These are phyloP conservation scores for apple (Malus domestica) DNA, from an alignment of 306 rosid species.

Conservation along the genomic window DNA sequence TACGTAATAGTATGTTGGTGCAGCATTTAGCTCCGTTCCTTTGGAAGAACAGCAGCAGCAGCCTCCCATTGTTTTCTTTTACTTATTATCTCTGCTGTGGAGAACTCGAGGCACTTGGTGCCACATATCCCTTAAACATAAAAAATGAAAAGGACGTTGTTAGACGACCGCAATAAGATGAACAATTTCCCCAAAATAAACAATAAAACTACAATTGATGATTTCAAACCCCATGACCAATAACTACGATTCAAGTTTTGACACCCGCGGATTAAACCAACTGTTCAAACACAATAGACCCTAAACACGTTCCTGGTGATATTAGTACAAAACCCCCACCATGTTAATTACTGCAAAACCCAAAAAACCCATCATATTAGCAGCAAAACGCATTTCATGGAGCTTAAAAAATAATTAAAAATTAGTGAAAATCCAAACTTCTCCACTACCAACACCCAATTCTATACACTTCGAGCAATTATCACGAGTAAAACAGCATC, in stretches of 20 bases:
- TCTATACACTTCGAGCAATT: not conserved
- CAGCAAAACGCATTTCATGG: not conserved
- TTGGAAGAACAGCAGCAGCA: constrained; percentile 76
- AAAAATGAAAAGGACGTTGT: constrained; percentile 11
- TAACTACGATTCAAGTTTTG: not conserved
- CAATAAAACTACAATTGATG: no score
- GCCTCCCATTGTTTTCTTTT: constrained; percentile 62
- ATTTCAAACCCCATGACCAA: not conserved
- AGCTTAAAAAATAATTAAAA: not conserved
- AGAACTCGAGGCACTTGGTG: constrained; percentile 18
- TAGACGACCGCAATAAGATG: not conserved
- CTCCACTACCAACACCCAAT: not conserved
- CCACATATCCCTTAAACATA: constrained; percentile 39
- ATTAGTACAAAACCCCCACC: not conserved
- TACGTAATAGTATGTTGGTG: constrained; percentile 55
- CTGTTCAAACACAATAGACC: not conserved
- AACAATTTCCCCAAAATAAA: not conserved
- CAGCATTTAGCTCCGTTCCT: constrained; percentile 41
- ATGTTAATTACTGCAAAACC: not conserved
- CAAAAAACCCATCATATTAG: not conserved
- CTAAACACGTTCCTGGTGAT: not conserved
- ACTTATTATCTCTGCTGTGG: constrained; percentile 34
- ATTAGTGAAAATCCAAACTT: not conserved
- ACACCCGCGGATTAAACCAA: not conserved
- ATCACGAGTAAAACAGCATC: not conserved